Evolutionary conservation across 139 green algal genomes (phyloP).

Genomic region (Picochlorum sp.): DNA sequence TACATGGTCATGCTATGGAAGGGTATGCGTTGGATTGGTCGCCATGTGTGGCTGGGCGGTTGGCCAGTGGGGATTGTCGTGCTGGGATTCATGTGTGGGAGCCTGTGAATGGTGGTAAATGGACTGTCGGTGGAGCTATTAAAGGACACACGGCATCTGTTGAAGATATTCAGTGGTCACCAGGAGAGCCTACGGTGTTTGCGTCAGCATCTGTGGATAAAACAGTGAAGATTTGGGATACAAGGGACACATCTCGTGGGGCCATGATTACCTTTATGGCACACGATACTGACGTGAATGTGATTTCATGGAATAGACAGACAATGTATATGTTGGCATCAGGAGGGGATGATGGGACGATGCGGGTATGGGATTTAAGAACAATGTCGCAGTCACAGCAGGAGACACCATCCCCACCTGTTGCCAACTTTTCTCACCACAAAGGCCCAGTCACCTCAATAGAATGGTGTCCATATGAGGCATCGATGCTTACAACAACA

Average conservation of each 20-base stretch:
- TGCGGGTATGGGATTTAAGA: constrained; percentile 94
- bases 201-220: constrained; percentile 72
- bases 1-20: constrained; percentile 62
- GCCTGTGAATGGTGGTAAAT: constrained; percentile 57
- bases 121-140: constrained; percentile 46
- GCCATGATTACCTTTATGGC: constrained; percentile 41
- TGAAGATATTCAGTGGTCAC: constrained; percentile 95
- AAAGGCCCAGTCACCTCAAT: constrained; percentile 72
- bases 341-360: constrained; percentile 76
- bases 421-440: constrained; percentile 70
- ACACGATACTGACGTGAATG: constrained; percentile 87
- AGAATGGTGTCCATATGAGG: constrained; percentile 92
- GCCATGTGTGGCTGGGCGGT: constrained; percentile 41
- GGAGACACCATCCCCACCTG: constrained; percentile 14
- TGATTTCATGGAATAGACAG: constrained; percentile 87
- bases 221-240: constrained; percentile 83
- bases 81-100: constrained; percentile 82
- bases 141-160: constrained; percentile 56
- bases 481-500: constrained; percentile 74
- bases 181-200: constrained; percentile 86
- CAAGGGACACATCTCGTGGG: constrained; percentile 36
- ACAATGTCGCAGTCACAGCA: constrained; percentile 45
- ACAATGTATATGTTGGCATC: constrained; percentile 90
- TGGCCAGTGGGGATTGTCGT: constrained; percentile 57
- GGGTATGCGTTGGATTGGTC: constrained; percentile 89